A percentile compares a stretch with the other conserved stretches of the same genome.
Evolutionary conservation across 768 basidiomycete species (phyloP).

Genomic region (Megacollybia marginata): DNA sequence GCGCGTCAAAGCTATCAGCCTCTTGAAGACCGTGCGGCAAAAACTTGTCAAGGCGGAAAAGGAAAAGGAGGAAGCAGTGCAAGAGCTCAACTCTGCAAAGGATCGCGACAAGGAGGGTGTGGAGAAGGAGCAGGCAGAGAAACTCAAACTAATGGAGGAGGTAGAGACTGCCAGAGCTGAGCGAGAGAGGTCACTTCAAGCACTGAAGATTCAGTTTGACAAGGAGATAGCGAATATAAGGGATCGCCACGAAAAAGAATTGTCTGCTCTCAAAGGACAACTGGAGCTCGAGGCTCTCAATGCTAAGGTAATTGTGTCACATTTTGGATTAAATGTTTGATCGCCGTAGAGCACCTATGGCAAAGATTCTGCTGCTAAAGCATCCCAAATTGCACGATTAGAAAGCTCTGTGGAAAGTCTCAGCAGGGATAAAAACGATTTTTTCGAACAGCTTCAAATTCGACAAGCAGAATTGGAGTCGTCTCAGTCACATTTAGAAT

Average conservation of each 20-base stretch:
- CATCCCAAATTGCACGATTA: constrained; percentile 57
- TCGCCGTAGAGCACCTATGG: constrained; percentile 51
- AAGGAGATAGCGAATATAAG: constrained; percentile 54
- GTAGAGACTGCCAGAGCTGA: constrained; percentile 54
- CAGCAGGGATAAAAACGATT: constrained; percentile 63
- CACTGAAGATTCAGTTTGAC: constrained; percentile 62
- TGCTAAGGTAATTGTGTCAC: constrained; percentile 48
- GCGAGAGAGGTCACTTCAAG: constrained; percentile 53
- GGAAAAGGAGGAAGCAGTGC: constrained; percentile 74
- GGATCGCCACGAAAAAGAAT: constrained; percentile 73
- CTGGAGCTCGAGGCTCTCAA: constrained; percentile 71
- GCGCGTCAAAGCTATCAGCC: constrained; percentile 83
- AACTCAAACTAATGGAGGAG: constrained; percentile 50
- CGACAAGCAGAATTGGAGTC: constrained; percentile 90
- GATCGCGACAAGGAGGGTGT: constrained; percentile 49
- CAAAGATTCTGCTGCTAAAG: constrained; percentile 57
- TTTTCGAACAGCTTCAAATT: constrained; percentile 83
- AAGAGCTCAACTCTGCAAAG: constrained; percentile 43
- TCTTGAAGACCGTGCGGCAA: constrained; percentile 92
- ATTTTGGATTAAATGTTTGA: background rate
- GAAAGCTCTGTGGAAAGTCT: constrained; percentile 66
- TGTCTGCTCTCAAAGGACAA: constrained; percentile 55
- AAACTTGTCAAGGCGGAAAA: constrained; percentile 97
- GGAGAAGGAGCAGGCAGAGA: constrained; percentile 49
- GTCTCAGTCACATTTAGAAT: constrained; percentile 66